Evolutionary conservation across 2,329 filamentous ascomycete species (phyloP).

Genomic region (Ceratocystiopsis minuta): DNA sequence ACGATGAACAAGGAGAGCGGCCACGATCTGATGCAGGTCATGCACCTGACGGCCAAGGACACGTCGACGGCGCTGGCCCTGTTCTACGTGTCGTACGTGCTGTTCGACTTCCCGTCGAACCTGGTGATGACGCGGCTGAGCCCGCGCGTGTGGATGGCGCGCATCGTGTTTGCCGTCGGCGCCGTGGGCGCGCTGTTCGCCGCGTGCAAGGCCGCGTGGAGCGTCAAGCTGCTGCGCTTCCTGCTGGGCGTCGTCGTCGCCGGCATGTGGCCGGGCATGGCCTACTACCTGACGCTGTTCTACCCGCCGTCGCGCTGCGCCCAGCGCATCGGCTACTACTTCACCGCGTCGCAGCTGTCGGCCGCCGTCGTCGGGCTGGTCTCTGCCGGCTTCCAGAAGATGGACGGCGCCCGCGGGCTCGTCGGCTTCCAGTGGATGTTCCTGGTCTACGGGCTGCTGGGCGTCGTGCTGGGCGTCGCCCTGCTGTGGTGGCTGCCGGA

Average conservation of each 20-base stretch:
- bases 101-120: constrained; percentile 81
- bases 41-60: constrained; percentile 54
- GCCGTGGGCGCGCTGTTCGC: constrained; percentile 71
- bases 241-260: constrained; percentile 76
- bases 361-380: constrained; percentile 79
- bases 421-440: constrained; percentile 91
- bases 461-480: constrained; percentile 49
- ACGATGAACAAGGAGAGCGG: constrained; percentile 63
- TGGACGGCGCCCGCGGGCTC: constrained; percentile 61
- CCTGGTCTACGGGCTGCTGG: constrained; percentile 64
- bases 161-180: constrained; percentile 76
- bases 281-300: constrained; percentile 80
- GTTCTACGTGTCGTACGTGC: constrained; percentile 83
- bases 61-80: constrained; percentile 70
- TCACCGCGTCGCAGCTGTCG: constrained; percentile 74
- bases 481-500: constrained; percentile 87
- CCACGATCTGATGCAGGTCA: constrained; percentile 58
- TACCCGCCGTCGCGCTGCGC: constrained; percentile 75
- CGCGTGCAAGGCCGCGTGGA: constrained; percentile 67
- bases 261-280: constrained; percentile 92
- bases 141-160: constrained; percentile 78
- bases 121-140: constrained; percentile 73
- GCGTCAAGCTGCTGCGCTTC: constrained; percentile 72
- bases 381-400: constrained; percentile 78
- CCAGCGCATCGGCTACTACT: constrained; percentile 75